A percentile compares a stretch with the other conserved stretches of the same genome.
Conservation (phyloP, 2,329 filamentous ascomycete species). For the Ophiostoma piceae region DNA sequence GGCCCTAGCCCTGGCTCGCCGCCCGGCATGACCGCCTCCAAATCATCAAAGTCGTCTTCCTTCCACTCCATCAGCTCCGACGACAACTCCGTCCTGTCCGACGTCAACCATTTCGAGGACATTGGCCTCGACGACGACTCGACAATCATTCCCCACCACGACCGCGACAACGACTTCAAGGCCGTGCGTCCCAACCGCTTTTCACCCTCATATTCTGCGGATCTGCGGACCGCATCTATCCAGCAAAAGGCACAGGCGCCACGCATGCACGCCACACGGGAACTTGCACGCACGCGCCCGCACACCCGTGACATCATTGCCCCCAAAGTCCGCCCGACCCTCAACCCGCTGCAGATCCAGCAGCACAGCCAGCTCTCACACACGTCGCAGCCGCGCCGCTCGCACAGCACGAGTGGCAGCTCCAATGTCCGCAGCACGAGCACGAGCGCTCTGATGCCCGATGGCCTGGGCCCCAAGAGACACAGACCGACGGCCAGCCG, state of each 20-base stretch:
- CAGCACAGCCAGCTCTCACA: background rate
- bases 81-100: constrained; percentile 63
- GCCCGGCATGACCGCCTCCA: constrained; percentile 73
- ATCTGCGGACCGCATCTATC: constrained; percentile 37
- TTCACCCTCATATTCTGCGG: constrained; percentile 43
- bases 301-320: constrained; percentile 33
- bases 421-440: constrained; percentile 50
- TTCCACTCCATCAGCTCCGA: constrained; percentile 75
- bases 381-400: constrained; percentile 35
- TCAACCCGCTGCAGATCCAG: constrained; percentile 41
- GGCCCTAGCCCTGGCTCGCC: constrained; percentile 57
- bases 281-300: constrained; percentile 31
- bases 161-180: constrained; percentile 37
- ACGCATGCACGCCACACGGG: constrained; percentile 32
- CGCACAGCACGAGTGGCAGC: constrained; percentile 33
- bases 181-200: constrained; percentile 43
- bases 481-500: constrained; percentile 34
- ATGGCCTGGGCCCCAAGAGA: constrained; percentile 30
- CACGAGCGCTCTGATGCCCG: constrained; percentile 35
- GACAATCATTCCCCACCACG: constrained; percentile 32
- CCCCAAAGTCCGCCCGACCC: constrained; percentile 39
- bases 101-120: constrained; percentile 84
- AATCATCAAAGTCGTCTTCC: constrained; percentile 86
- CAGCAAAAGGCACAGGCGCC: constrained; percentile 27
- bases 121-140: constrained; percentile 71